Conservation (phyloP, 306 rosid genomes). For the Datisca glomerata region DNA sequence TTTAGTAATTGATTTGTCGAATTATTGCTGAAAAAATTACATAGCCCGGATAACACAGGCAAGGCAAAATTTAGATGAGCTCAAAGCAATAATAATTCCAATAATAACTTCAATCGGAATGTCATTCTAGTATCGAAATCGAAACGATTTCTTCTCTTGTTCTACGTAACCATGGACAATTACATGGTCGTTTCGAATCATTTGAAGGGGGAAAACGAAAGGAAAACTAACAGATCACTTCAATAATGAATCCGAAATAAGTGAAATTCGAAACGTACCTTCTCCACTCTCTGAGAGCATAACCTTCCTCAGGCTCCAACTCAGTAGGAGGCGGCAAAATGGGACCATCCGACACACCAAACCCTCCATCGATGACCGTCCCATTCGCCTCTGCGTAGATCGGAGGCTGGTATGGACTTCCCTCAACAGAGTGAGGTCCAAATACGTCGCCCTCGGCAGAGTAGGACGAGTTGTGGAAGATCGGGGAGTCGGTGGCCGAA, state of each 20-base stretch:
- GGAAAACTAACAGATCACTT: no score
- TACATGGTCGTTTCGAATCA: no score
- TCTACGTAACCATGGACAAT: no score
- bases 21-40: no score
- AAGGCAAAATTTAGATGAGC: no score
- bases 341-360: slow-evolving; percentile 22
- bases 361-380: slow-evolving; percentile 16
- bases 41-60: no score
- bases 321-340: slow-evolving; percentile 25
- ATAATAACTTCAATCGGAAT: no score
- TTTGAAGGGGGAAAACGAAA: no score
- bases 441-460: slow-evolving; percentile 12
- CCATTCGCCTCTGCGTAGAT: slow-evolving; percentile 12
- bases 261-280: slow-evolving; percentile 11
- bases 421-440: slow-evolving; percentile 3
- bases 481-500: slow-evolving; percentile 19
- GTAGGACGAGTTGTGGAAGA: slow-evolving; percentile 6
- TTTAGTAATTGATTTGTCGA: no score
- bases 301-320: slow-evolving; percentile 28
- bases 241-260: not conserved
- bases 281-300: slow-evolving; percentile 35
- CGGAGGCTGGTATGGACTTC: slow-evolving; percentile 10
- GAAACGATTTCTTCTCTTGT: no score
- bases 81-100: no score
- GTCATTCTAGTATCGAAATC: no score